A percentile compares a stretch with the other conserved stretches of the same genome.
Conservation (phyloP, 176 grass and related monocot genomes). For the Musa acuminata region DNA sequence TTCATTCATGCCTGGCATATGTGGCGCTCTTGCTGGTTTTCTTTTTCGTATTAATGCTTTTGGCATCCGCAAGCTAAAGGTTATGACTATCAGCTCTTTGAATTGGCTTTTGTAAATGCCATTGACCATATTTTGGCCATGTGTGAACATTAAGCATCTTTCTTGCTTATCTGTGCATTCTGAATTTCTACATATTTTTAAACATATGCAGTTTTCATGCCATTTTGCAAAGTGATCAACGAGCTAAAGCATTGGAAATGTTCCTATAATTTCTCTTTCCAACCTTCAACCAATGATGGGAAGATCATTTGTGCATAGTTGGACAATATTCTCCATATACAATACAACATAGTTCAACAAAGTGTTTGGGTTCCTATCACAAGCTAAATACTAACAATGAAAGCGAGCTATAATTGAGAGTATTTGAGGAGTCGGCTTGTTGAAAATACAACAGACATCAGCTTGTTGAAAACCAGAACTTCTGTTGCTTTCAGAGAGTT, state of each 20-base stretch:
- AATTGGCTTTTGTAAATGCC: neutral
- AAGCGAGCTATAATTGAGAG: neutral
- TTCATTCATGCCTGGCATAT: constrained; percentile 86
- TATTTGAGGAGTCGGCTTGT: neutral
- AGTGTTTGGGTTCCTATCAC: neutral
- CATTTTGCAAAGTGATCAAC: neutral
- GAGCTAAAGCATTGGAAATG: neutral
- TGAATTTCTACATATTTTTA: neutral
- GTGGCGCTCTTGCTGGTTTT: constrained; percentile 66
- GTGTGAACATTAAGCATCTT: neutral
- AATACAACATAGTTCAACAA: neutral
- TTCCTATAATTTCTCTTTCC: neutral
- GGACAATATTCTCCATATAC: neutral
- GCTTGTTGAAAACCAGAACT: too few relatives aligned
- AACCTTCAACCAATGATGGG: neutral
- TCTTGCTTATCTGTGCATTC: neutral
- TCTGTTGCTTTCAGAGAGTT: too few relatives aligned
- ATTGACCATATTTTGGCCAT: neutral
- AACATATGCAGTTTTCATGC: neutral
- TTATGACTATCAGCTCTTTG: constrained; percentile 9
- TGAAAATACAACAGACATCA: too few relatives aligned
- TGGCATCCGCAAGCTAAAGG: constrained; percentile 62
- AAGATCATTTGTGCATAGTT: neutral
- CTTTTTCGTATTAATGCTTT: constrained; percentile 74
- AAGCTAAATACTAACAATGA: neutral